Evolutionary conservation across 2,329 filamentous ascomycete species (phyloP).

Genomic region (Apiospora saccharicola): DNA sequence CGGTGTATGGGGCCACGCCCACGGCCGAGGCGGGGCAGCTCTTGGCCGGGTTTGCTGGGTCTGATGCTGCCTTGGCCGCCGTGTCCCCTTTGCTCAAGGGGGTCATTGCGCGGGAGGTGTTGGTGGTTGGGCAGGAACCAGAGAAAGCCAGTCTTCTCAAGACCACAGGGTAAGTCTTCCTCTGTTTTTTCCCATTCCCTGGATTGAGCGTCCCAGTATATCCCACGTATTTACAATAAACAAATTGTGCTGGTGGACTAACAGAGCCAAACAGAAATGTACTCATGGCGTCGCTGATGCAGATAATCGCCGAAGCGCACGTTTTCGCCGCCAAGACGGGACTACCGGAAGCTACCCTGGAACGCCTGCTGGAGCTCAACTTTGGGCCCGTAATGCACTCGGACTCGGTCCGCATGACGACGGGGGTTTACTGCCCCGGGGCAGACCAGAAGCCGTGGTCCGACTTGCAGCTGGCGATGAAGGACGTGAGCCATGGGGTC

Average conservation of each 20-base stretch:
- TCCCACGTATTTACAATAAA: no score
- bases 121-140: conserved; percentile 52
- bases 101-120: conserved; percentile 51
- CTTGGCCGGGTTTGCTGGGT: conserved; percentile 55
- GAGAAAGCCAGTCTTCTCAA: conserved; percentile 55
- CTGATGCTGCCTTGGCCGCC: conserved; percentile 42
- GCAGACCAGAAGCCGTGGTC: conserved; percentile 51
- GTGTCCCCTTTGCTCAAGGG: conserved; percentile 50
- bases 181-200: neutral
- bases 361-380: conserved; percentile 51
- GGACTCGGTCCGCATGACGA: conserved; percentile 48
- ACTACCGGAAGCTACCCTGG: conserved; percentile 48
- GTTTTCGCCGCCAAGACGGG: conserved; percentile 55
- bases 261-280: conserved; percentile 48
- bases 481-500: conserved; percentile 60
- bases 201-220: neutral
- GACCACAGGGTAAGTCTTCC: conserved; percentile 49
- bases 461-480: conserved; percentile 57
- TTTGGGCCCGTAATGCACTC: conserved; percentile 47
- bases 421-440: conserved; percentile 47
- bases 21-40: conserved; percentile 55
- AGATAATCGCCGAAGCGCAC: conserved; percentile 57
- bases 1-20: conserved; percentile 59
- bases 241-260: neutral
- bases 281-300: conserved; percentile 57